Evolutionary conservation across 2,329 filamentous ascomycete genomes (phyloP).

Genomic region (Bipolaris oryzae): DNA sequence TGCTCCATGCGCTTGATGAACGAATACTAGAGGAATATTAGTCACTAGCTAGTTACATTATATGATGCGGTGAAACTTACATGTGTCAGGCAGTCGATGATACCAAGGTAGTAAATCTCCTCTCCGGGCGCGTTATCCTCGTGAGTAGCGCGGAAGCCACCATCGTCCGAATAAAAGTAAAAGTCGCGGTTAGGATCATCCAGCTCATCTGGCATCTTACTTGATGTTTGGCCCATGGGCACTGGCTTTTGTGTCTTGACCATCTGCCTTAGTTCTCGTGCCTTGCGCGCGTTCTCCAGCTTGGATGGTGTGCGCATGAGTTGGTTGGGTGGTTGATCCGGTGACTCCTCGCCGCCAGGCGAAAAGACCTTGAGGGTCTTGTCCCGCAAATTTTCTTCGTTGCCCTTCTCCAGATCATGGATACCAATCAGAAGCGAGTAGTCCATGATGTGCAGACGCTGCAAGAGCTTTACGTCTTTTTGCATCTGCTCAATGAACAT

Average conservation of each 20-base stretch:
- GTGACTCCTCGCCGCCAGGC: slow-evolving; percentile 71
- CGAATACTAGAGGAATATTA: slow-evolving; percentile 71
- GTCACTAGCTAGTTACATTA: neutral
- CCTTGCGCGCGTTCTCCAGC: slow-evolving; percentile 87
- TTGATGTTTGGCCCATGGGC: slow-evolving; percentile 82
- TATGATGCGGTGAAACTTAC: slow-evolving; percentile 61
- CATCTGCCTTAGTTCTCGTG: slow-evolving; percentile 86
- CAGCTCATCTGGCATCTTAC: slow-evolving; percentile 89
- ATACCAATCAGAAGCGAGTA: slow-evolving; percentile 95
- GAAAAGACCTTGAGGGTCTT: slow-evolving; percentile 95
- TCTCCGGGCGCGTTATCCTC: slow-evolving; percentile 84
- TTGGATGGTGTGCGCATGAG: slow-evolving; percentile 92
- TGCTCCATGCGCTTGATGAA: slow-evolving; percentile 94
- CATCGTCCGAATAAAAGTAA: slow-evolving; percentile 92
- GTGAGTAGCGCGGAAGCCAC: slow-evolving; percentile 90
- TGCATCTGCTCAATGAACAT: slow-evolving; percentile 89
- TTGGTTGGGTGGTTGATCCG: slow-evolving; percentile 62
- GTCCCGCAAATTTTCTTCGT: slow-evolving; percentile 88
- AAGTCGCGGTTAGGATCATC: slow-evolving; percentile 69
- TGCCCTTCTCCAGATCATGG: slow-evolving; percentile 86
- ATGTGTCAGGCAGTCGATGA: slow-evolving; percentile 97
- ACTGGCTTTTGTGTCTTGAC: slow-evolving; percentile 92
- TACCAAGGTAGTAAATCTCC: slow-evolving; percentile 96
- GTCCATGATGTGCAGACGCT: slow-evolving; percentile 95
- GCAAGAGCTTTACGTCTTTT: slow-evolving; percentile 82